Conservation (phyloP, 2,329 filamentous ascomycete species). For the Aureobasidium sp. region DNA sequence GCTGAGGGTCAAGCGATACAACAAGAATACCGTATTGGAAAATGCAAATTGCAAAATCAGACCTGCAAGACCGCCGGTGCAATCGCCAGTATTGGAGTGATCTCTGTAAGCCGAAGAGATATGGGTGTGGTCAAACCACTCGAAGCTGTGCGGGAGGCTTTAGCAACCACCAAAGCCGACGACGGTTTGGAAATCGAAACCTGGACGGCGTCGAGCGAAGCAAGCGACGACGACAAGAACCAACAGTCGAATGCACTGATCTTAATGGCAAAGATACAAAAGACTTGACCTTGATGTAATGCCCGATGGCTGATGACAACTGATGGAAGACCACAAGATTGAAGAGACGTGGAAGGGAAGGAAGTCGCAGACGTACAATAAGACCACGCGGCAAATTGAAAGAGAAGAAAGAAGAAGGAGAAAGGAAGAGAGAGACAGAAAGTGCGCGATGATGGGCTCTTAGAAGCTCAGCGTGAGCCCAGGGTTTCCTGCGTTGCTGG, state of each 20-base stretch:
- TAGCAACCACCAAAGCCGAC: conserved; percentile 10
- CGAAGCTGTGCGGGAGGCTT: conserved; percentile 2
- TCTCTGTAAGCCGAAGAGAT: neutral
- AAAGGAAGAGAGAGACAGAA: conserved; percentile 4
- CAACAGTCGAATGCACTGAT: neutral
- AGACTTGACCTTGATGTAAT: neutral
- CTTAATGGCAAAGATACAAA: neutral
- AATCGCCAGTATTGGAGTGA: neutral
- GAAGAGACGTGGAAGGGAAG: neutral
- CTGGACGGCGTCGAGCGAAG: neutral
- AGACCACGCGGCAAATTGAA: neutral
- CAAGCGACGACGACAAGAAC: conserved; percentile 6
- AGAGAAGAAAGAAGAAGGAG: conserved; percentile 6
- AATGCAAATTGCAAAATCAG: neutral
- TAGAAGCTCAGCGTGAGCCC: conserved; percentile 10
- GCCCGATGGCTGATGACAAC: neutral
- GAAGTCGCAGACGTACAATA: neutral
- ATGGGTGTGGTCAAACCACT: conserved; percentile 2
- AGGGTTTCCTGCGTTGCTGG: conserved; percentile 10
- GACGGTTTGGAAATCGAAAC: conserved; percentile 3
- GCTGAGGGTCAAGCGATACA: neutral
- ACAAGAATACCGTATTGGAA: neutral
- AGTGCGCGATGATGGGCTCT: conserved; percentile 7
- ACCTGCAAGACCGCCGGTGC: neutral
- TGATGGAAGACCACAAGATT: neutral